Evolutionary conservation across 2,329 filamentous ascomycete genomes (phyloP).

Genomic region (Trichoderma asperellum): DNA sequence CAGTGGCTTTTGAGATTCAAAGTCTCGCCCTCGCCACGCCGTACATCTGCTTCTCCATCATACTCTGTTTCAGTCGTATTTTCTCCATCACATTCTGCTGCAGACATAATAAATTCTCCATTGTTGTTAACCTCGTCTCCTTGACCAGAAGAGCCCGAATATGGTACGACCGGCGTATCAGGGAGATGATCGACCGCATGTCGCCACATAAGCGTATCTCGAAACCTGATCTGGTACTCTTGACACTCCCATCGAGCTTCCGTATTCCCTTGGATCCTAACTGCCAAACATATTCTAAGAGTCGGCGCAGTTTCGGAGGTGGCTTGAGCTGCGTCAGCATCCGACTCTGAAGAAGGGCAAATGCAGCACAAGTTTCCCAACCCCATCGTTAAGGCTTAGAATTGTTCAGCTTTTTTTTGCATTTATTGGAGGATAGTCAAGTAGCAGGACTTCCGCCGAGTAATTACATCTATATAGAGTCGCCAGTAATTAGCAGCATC

Average conservation of each 20-base stretch:
- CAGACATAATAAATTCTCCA: no score
- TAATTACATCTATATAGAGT: neutral
- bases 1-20: neutral
- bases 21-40: neutral
- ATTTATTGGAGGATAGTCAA: neutral
- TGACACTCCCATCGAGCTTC: conserved; percentile 3
- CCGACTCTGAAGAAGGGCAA: neutral
- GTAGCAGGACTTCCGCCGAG: neutral
- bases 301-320: neutral
- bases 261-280: neutral
- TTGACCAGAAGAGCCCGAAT: neutral
- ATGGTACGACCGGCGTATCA: neutral
- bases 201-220: conserved; percentile 21
- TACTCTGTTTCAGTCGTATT: no score
- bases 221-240: conserved; percentile 28
- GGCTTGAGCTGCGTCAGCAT: neutral
- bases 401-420: neutral
- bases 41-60: neutral
- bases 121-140: neutral
- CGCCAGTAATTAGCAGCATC: neutral
- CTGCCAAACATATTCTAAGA: conserved; percentile 20
- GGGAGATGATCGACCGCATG: conserved; percentile 20
- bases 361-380: neutral
- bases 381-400: neutral
- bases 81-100: neutral